Conservation (phyloP, 2,329 filamentous ascomycete genomes). For the Diaporthe aspalathi region DNA sequence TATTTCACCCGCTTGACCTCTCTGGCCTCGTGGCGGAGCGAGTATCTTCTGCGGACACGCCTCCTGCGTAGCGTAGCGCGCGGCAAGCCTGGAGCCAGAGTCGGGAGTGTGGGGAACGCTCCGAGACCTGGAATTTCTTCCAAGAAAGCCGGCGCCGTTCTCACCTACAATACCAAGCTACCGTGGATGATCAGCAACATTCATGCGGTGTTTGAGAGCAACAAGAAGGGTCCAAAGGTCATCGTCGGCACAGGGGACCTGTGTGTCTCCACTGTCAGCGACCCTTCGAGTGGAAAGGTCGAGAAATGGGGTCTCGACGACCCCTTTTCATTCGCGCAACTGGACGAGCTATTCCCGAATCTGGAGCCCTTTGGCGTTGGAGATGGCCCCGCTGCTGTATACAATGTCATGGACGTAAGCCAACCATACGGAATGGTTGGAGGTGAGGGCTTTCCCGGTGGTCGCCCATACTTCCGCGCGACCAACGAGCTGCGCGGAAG, state of each 20-base stretch:
- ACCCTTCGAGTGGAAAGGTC: slow-evolving; percentile 79
- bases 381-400: slow-evolving; percentile 79
- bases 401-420: slow-evolving; percentile 92
- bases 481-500: slow-evolving; percentile 80
- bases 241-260: slow-evolving; percentile 86
- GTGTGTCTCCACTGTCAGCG: slow-evolving; percentile 82
- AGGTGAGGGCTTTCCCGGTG: slow-evolving; percentile 88
- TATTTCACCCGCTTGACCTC: slow-evolving; percentile 85
- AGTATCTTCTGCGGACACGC: slow-evolving; percentile 90
- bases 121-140: slow-evolving; percentile 62
- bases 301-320: slow-evolving; percentile 87
- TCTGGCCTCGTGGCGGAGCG: slow-evolving; percentile 93
- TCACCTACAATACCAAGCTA: slow-evolving; percentile 88
- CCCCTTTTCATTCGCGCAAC: slow-evolving; percentile 78
- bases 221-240: slow-evolving; percentile 80
- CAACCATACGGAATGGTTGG: slow-evolving; percentile 85
- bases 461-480: slow-evolving; percentile 81
- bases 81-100: slow-evolving; percentile 77
- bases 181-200: slow-evolving; percentile 83
- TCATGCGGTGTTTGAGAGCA: slow-evolving; percentile 78
- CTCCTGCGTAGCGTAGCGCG: slow-evolving; percentile 83
- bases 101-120: slow-evolving; percentile 63
- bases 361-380: slow-evolving; percentile 82
- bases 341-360: slow-evolving; percentile 80
- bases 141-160: slow-evolving; percentile 77